A percentile compares a stretch with the other conserved stretches of the same genome.
phyloP scores from a whole-genome alignment of 371 early-diverging fungal genomes.

The Lichtheimia corymbifera region DNA sequence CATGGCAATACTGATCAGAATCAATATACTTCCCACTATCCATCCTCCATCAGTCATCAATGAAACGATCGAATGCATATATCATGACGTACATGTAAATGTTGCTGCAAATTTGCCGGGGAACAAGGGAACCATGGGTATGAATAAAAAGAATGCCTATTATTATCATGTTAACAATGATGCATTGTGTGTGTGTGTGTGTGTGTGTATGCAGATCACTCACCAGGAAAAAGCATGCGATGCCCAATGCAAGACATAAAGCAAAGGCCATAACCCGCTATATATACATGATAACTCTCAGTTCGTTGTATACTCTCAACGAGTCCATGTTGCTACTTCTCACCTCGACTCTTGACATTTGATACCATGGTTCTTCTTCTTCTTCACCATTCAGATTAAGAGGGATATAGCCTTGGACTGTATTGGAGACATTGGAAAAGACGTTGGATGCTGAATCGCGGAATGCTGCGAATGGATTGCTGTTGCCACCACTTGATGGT shows the following conservation, averaged over 20 bases:
- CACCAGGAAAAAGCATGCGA: slow-evolving; percentile 50
- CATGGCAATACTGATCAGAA: slow-evolving; percentile 61
- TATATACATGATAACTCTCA: not conserved
- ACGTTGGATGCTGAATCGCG: slow-evolving; percentile 38
- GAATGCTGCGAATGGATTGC: slow-evolving; percentile 30
- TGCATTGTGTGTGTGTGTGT: not conserved
- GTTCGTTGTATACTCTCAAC: no score
- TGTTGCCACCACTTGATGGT: slow-evolving; percentile 4
- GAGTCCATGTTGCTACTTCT: not conserved
- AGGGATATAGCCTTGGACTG: slow-evolving; percentile 51
- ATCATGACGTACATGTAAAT: slow-evolving; percentile 52
- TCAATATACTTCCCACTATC: slow-evolving; percentile 48
- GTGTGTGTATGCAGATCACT: not conserved
- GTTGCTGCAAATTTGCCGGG: slow-evolving; percentile 67
- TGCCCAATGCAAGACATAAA: slow-evolving; percentile 47
- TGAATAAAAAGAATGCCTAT: slow-evolving; percentile 48
- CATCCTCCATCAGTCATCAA: not conserved
- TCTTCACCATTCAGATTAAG: slow-evolving; percentile 35
- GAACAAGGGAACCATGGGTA: slow-evolving; percentile 45
- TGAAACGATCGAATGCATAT: not conserved
- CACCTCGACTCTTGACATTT: slow-evolving; percentile 53
- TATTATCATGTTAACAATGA: slow-evolving; percentile 2
- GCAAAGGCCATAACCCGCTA: slow-evolving; percentile 55
- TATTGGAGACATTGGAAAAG: slow-evolving; percentile 40
- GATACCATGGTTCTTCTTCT: slow-evolving; percentile 54